Conservation (phyloP, 2,329 filamentous ascomycete species). For the Bipolaris zeicola region DNA sequence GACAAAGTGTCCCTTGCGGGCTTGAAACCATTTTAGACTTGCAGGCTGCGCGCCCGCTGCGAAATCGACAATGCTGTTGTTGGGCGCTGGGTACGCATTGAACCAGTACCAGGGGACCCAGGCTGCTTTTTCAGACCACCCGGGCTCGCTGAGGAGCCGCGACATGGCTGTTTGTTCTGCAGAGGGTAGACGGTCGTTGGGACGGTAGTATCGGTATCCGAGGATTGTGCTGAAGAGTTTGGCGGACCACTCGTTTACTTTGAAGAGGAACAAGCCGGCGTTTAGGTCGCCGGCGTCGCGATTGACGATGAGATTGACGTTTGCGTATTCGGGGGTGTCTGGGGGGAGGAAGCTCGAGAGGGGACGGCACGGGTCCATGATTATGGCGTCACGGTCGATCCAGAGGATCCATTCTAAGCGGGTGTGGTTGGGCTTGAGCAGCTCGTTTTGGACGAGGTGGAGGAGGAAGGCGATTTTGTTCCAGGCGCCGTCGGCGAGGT, state of each 20-base stretch:
- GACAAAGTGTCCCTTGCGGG: conserved; percentile 50
- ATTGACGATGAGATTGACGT: conserved; percentile 43
- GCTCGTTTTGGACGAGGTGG: conserved; percentile 42
- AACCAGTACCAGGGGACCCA: conserved; percentile 53
- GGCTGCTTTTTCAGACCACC: conserved; percentile 40
- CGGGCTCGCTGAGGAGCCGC: conserved; percentile 39
- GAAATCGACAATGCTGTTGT: conserved; percentile 18
- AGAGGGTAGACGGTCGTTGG: conserved; percentile 41
- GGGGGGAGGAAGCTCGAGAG: conserved; percentile 49
- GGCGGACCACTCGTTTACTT: conserved; percentile 49
- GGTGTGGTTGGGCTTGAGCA: conserved; percentile 47
- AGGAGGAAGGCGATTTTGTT: conserved; percentile 55
- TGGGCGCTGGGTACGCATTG: conserved; percentile 49
- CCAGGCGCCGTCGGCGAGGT: conserved; percentile 52
- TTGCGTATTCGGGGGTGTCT: conserved; percentile 17
- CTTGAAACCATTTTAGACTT: conserved; percentile 42
- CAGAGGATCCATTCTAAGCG: conserved; percentile 53
- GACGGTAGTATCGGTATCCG: conserved; percentile 47
- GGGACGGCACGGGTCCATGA: conserved; percentile 51
- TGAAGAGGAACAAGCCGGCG: conserved; percentile 51
- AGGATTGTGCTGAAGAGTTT: conserved; percentile 48
- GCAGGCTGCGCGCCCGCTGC: conserved; percentile 47
- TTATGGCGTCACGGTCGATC: conserved; percentile 52
- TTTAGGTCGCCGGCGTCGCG: conserved; percentile 51
- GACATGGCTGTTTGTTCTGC: conserved; percentile 52